Evolutionary conservation across 2,329 filamentous ascomycete species (phyloP), one percentile per base, ranked within the genome.

Genomic region (Alternaria hordeiaustralica): DNA sequence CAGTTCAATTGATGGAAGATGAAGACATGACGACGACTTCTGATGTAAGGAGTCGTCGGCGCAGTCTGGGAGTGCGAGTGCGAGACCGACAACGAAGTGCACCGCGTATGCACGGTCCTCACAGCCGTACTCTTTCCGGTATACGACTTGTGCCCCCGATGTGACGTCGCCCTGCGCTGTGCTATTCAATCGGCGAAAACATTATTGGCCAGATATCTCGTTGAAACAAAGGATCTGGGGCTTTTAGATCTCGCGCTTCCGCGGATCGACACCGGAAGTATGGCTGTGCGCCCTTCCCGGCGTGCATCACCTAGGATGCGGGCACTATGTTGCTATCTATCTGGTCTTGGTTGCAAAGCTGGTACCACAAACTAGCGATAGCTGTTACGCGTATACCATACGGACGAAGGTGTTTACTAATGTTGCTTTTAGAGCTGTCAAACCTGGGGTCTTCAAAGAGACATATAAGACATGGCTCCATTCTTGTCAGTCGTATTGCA

Each of bases 281-380:
- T 28, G 47, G 47, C 47, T 50, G 47, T 23, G 28, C 18, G 47
- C 47, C 46, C 26, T 20, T 50, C 26, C 47, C 47, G 47, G n/a
- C 12, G n/a, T 30, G 26, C 6, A 20, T 50, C 23, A 13, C 26
- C 47, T 20, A 6, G 47, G 47, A 50, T 30, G 28, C 47, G 2
- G 3, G 15, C 18, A n/a, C n/a, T 50, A 20, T 20, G 26, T 50
- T 20, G 20, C 4, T 13, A 13, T 13, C 11, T 23, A 30, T 50
- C 47, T 30, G n/a, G 18, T 33, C 12, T 33, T 51, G 7, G 26
- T 33, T 21, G 26, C 47, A 26, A 21, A 51, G 26, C 26, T 33
- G 26, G 47, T 33, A 20, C 47, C 30, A 20, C 9, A 6, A 33
- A 28, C 47, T 21, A 51, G 12, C 7, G 5, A 33, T 28, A 12